Base-by-base conservation (phyloP, 805 yeast genomes). In the Suhomyces pyralidae region DNA sequence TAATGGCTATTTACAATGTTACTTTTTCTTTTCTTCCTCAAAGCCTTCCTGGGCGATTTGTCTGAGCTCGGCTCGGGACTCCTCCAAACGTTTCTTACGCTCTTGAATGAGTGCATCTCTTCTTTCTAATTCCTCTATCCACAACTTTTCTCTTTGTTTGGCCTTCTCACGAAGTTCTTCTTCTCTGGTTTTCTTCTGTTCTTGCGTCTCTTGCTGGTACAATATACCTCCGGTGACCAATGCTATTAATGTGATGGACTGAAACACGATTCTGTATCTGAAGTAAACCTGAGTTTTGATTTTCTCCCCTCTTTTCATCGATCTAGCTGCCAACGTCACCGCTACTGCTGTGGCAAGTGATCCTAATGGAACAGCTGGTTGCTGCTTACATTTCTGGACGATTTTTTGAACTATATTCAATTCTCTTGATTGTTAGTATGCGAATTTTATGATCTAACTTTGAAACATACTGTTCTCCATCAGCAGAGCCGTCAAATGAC, bases 121-220 rank as follows among this genome's bases (percentile, higher is more conserved):
- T 73, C 96, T 81, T 66, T 91, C 97, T 62, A 91, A 78, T 63
- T 88, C 96, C 64, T 88, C 90, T 55, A 91, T 86, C 97, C 97
- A 92, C 58, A 92, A 66, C 61, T 74, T 77, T 66, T 92, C 97
- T 76, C 97, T 85, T 65, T 82, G 71, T 68, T 86, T 86, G 42
- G 97, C 96, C 81, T 89, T 88, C 61, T 85, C 88, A 50, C 82
- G 74, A 59, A 88, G 75, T 57, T 76, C 65, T 30, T 88, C 93
- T 59, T 89, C 93, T 50, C 80, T 80, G 6, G 83, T 65, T 56
- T 77, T 73, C 58, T 74, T 76, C 49, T 78, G 76, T 43, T 63
- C 67, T 38, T 67, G 75, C 24, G 75, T 67, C 26, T 81, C 81
- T 32, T 71, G 63, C 55, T 89, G 91, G 67, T 81, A 89, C 53